Percentiles rank a stretch among this genome's conserved stretches.
Conservation (phyloP, 805 yeast species). For the Metschnikowia vanudenii region DNA sequence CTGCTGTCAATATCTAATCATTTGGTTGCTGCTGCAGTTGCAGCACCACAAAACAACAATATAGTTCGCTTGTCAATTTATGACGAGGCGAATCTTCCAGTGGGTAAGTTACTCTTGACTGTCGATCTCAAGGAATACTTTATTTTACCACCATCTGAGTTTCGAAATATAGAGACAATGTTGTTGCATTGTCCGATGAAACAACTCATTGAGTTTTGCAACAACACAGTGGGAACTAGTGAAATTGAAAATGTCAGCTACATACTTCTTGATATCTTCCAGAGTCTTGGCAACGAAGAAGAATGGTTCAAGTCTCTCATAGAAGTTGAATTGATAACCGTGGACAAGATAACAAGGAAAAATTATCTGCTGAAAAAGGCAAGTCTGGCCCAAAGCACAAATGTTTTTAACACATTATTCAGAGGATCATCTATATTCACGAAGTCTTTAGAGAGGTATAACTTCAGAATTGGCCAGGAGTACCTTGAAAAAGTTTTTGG, state of each 20-base stretch:
- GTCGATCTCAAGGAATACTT: conserved; percentile 51
- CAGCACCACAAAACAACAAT: conserved; percentile 27
- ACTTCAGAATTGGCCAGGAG: conserved; percentile 74
- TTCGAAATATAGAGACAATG: conserved; percentile 61
- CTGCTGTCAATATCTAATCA: conserved; percentile 10
- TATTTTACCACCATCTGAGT: conserved; percentile 59
- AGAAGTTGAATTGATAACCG: conserved; percentile 58
- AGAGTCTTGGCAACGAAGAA: conserved; percentile 63
- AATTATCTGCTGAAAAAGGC: conserved; percentile 33
- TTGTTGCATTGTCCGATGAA: conserved; percentile 51
- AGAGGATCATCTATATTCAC: conserved; percentile 85
- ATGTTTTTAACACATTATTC: conserved; percentile 62
- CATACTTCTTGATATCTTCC: conserved; percentile 71
- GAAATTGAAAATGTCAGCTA: conserved; percentile 55
- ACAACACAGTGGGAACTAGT: conserved; percentile 34
- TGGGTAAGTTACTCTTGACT: conserved; percentile 59
- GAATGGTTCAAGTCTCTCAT: conserved; percentile 73
- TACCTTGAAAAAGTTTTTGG: conserved; percentile 74
- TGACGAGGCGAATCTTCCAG: conserved; percentile 39
- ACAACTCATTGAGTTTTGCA: conserved; percentile 50
- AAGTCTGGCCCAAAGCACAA: conserved; percentile 33
- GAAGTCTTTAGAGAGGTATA: conserved; percentile 74
- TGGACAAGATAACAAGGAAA: conserved; percentile 45
- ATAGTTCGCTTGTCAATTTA: conserved; percentile 47
- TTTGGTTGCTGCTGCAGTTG: conserved; percentile 10